phyloP scores from a whole-genome alignment of 345 rosid species.

The Orychophragmus violaceus region DNA sequence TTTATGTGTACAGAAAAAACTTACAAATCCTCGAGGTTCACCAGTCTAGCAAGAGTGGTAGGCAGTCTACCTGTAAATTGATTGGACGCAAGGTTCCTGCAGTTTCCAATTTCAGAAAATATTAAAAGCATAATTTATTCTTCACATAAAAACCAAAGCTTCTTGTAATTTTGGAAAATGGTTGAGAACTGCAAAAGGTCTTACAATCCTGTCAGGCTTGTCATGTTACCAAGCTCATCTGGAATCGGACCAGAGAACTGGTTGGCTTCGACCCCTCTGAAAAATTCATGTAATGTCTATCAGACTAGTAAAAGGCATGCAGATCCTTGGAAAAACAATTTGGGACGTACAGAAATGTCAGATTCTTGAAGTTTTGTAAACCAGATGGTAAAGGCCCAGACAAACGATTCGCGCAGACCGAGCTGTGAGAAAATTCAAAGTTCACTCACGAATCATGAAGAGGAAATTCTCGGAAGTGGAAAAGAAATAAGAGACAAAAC shows the following conservation, averaged over 20 bases:
- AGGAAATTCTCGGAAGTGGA: neutral
- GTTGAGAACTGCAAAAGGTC: neutral
- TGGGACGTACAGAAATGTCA: constrained; percentile 36
- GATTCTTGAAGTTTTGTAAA: constrained; percentile 39
- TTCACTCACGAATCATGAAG: neutral
- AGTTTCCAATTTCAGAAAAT: neutral
- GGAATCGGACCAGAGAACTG: constrained; percentile 46
- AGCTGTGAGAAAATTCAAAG: constrained; percentile 21
- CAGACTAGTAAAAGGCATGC: neutral
- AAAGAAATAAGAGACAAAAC: neutral
- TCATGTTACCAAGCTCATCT: constrained; percentile 41
- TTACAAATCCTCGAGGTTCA: constrained; percentile 16
- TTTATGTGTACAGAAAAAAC: neutral
- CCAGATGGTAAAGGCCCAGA: constrained; percentile 42
- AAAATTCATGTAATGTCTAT: neutral
- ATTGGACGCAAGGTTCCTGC: constrained; percentile 42
- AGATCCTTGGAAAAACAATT: neutral
- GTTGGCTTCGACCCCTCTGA: constrained; percentile 49
- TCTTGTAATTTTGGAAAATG: neutral
- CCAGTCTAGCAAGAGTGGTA: constrained; percentile 20
- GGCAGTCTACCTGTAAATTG: constrained; percentile 37
- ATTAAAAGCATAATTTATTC: neutral
- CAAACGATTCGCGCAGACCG: constrained; percentile 36
- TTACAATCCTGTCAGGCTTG: constrained; percentile 38
- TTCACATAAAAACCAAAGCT: neutral